A percentile compares a stretch with the other conserved stretches of the same genome.
Evolutionary conservation across 768 basidiomycete species (phyloP).

Genomic region (Panaeolus papilionaceus): DNA sequence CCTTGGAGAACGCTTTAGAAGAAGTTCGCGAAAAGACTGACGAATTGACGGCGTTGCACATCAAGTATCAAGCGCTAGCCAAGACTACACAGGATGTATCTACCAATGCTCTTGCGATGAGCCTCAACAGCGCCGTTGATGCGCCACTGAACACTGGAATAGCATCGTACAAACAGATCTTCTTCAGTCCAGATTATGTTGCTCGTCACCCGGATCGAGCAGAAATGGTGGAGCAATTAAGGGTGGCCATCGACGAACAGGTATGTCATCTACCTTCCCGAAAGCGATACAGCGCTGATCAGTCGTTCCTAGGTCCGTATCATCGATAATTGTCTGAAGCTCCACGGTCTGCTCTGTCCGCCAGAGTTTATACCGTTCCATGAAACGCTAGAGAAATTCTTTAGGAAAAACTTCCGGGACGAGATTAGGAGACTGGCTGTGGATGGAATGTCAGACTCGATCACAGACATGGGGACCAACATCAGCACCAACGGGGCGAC

Average conservation of each 20-base stretch:
- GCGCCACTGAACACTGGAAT: slow-evolving; percentile 80
- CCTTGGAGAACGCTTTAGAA: slow-evolving; percentile 80
- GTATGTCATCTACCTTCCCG: slow-evolving; percentile 45
- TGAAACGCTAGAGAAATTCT: slow-evolving; percentile 85
- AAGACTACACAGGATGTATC: slow-evolving; percentile 76
- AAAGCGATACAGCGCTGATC: slow-evolving; percentile 10
- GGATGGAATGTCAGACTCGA: slow-evolving; percentile 58
- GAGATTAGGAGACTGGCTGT: slow-evolving; percentile 77
- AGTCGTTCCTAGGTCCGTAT: slow-evolving; percentile 61
- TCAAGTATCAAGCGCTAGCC: slow-evolving; percentile 78
- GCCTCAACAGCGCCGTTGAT: slow-evolving; percentile 87
- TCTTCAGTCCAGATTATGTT: slow-evolving; percentile 76
- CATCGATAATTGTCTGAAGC: slow-evolving; percentile 82
- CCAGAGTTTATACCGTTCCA: slow-evolving; percentile 94
- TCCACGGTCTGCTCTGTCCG: slow-evolving; percentile 84
- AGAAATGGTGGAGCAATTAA: slow-evolving; percentile 75
- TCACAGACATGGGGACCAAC: slow-evolving; percentile 43
- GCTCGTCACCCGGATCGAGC: slow-evolving; percentile 71
- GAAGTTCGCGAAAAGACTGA: slow-evolving; percentile 84
- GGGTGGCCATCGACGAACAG: slow-evolving; percentile 80
- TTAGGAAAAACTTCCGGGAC: slow-evolving; percentile 83
- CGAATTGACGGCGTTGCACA: slow-evolving; percentile 71
- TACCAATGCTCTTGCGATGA: slow-evolving; percentile 86
- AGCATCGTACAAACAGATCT: slow-evolving; percentile 75
- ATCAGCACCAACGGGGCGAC: slow-evolving; percentile 39